Evolutionary conservation across 768 basidiomycete genomes (phyloP), one percentile per base, ranked within the genome.

Genomic region (Porpolomopsis calyptriformis): DNA sequence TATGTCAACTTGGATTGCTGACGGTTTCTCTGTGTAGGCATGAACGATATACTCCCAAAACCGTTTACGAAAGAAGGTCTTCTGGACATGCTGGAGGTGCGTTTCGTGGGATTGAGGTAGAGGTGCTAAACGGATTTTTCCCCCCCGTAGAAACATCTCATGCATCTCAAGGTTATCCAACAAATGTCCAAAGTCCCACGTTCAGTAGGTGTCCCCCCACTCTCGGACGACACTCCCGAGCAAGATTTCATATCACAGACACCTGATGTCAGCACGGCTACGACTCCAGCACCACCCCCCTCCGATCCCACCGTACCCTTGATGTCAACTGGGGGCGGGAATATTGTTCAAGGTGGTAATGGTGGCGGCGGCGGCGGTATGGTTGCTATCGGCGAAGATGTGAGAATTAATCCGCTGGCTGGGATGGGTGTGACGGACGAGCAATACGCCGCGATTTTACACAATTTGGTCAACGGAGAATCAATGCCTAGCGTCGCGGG

Each of bases 1-100:
- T 10, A 16, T 16, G 46, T 23, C 23, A 9, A 23, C 23, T 40
- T 14, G 26, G 16, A 42, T 24, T 44, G 29, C 14, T 7, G 29
- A 7, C 14, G 14, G 14, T 7, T 7, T 10, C 16, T 14, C 27
- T 33, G n/a, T 36, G 49, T 57, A 70, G 85, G 92, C 14, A 97
- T 97, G 93, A 97, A 93, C 62, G 93, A 97, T 64, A 85, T 96
- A 47, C 69, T 98, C 14, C 86, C 92, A 6, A 98, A 98, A 62
- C 94, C 94, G 2, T 98, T 98, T 66, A 94, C 88, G n/a, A 89
- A 90, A 61, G 81, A 92, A 58, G 85, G 86, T 12, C 67, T 98
- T 24, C 66, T 93, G 39, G 82, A 84, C 52, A 92, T 97, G 80
- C 81, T 98, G 50, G 94, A 98, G 68, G 86, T 87, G 44, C 22